phyloP scores from a whole-genome alignment of 1,284 basidiomycete genomes.

The Ceratobasidium sp. region DNA sequence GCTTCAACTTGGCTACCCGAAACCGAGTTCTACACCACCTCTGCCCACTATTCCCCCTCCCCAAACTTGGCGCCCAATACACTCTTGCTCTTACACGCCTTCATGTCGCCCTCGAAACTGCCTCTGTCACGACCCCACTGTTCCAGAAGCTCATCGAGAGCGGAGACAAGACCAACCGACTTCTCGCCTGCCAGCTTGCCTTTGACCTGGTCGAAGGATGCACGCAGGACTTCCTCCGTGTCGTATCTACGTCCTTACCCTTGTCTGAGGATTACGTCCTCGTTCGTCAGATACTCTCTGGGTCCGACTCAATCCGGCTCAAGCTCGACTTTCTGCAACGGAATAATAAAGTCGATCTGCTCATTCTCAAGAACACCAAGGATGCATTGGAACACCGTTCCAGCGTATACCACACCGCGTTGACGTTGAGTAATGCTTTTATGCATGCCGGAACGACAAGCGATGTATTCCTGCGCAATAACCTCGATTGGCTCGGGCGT shows the following conservation, averaged over 20 bases:
- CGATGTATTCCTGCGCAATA: conserved; percentile 90
- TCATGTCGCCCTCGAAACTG: conserved; percentile 85
- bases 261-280: conserved; percentile 69
- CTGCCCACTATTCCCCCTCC: conserved; percentile 82
- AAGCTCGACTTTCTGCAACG: conserved; percentile 94
- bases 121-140: conserved; percentile 76
- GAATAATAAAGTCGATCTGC: conserved; percentile 91
- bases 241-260: conserved; percentile 34
- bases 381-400: conserved; percentile 92
- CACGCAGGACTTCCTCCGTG: conserved; percentile 86
- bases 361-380: conserved; percentile 92
- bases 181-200: conserved; percentile 91
- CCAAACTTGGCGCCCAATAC: conserved; percentile 77
- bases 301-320: conserved; percentile 88
- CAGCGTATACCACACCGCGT: conserved; percentile 94
- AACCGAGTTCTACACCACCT: conserved; percentile 80
- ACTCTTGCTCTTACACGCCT: conserved; percentile 84
- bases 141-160: conserved; percentile 71
- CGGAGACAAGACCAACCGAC: conserved; percentile 64
- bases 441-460: conserved; percentile 96
- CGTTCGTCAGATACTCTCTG: conserved; percentile 82
- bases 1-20: conserved; percentile 82
- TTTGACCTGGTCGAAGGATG: conserved; percentile 95
- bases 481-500: conserved; percentile 92
- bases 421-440: conserved; percentile 95